Percentiles rank a stretch among this genome's conserved stretches.
These are phyloP conservation scores for Alternaria rosae DNA, from an alignment of 2,329 filamentous ascomycete genomes.

Conservation along the genomic window DNA sequence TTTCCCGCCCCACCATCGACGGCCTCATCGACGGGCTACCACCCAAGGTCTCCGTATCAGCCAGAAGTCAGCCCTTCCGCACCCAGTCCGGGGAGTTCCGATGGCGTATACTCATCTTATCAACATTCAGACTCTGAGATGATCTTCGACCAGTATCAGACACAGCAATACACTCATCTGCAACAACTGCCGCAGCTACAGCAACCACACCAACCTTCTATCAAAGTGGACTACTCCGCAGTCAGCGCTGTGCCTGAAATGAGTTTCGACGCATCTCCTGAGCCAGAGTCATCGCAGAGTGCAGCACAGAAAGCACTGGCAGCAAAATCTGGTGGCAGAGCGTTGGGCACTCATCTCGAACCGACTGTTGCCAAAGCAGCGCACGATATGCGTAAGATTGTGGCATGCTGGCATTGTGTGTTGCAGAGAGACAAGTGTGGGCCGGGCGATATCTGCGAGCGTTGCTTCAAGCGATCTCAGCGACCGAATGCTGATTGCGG, in stretches of 20 bases:
- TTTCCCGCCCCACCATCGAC: slow-evolving; percentile 31
- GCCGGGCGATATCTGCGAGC: slow-evolving; percentile 49
- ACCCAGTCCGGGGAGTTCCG: slow-evolving; percentile 42
- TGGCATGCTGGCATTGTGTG: slow-evolving; percentile 58
- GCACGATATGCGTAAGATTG: slow-evolving; percentile 55
- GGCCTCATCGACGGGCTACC: slow-evolving; percentile 29
- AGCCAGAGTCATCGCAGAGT: slow-evolving; percentile 30
- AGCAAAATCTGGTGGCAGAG: slow-evolving; percentile 47
- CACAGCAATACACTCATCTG: slow-evolving; percentile 16
- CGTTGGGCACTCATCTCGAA: slow-evolving; percentile 49
- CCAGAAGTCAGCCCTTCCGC: slow-evolving; percentile 36
- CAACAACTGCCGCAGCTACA: slow-evolving; percentile 7
- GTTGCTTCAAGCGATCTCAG: slow-evolving; percentile 50
- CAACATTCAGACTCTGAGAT: slow-evolving; percentile 36
- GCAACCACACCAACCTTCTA: slow-evolving; percentile 5
- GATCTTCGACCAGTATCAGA: slow-evolving; percentile 26
- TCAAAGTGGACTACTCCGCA: slow-evolving; percentile 12
- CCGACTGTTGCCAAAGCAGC: slow-evolving; percentile 51
- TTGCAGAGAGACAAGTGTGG: slow-evolving; percentile 58
- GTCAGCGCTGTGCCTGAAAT: slow-evolving; percentile 23
- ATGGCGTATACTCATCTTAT: slow-evolving; percentile 36
- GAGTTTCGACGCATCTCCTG: slow-evolving; percentile 35
- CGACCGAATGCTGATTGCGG: slow-evolving; percentile 51
- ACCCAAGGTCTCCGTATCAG: slow-evolving; percentile 29
- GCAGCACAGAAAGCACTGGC: slow-evolving; percentile 31